These are phyloP conservation scores for Mycena latifolia DNA, from an alignment of 768 basidiomycete genomes.

Conservation along the genomic window DNA sequence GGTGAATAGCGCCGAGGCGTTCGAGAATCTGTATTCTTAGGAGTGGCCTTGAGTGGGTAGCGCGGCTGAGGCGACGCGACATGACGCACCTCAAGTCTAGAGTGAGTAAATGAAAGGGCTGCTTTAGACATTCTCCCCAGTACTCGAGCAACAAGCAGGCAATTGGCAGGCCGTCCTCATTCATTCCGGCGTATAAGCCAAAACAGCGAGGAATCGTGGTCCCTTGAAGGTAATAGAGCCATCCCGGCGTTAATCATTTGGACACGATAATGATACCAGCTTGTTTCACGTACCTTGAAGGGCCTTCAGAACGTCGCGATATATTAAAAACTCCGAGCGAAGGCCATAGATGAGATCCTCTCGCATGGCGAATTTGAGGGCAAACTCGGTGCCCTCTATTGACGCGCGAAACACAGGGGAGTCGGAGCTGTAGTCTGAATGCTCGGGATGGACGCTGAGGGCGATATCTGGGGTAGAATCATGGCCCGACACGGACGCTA, in stretches of 20 bases:
- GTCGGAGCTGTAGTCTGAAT: slow-evolving; percentile 51
- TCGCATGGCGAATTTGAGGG: slow-evolving; percentile 55
- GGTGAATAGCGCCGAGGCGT: slow-evolving; percentile 49
- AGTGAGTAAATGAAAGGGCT: neutral
- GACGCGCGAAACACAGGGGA: slow-evolving; percentile 52
- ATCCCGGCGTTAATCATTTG: too few relatives aligned
- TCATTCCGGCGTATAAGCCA: slow-evolving; percentile 49
- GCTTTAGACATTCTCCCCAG: slow-evolving; percentile 51
- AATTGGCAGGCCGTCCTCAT: slow-evolving; percentile 48
- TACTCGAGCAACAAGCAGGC: slow-evolving; percentile 53
- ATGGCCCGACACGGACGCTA: slow-evolving; percentile 18
- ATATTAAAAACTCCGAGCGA: slow-evolving; percentile 49
- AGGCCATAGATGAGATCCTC: slow-evolving; percentile 52
- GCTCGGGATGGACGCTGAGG: slow-evolving; percentile 47
- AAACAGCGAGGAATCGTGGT: slow-evolving; percentile 47
- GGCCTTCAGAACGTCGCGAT: slow-evolving; percentile 38
- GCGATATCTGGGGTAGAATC: slow-evolving; percentile 32
- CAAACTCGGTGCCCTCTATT: slow-evolving; percentile 33
- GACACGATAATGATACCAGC: too few relatives aligned
- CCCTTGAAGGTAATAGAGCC: too few relatives aligned
- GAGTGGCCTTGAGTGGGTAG: neutral
- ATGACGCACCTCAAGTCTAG: neutral
- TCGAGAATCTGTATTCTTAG: slow-evolving; percentile 49
- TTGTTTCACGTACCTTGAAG: neutral
- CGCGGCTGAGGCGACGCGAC: neutral